Evolutionary conservation across 1,284 basidiomycete genomes (phyloP), one percentile per base, ranked within the genome.

Genomic region (Mycosarcoma maydis): DNA sequence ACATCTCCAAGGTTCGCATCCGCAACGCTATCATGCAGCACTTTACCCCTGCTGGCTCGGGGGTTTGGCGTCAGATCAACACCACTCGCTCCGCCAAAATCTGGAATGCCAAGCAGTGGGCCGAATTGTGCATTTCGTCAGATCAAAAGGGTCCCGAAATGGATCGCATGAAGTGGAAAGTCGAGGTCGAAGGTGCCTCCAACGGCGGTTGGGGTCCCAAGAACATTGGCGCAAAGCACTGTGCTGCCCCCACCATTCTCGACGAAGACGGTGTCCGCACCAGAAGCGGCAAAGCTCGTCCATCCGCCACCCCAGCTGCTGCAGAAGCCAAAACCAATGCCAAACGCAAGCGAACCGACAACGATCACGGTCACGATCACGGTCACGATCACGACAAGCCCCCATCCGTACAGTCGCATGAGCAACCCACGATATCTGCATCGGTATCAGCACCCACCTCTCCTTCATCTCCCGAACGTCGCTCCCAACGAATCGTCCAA

Each of bases 21-120:
- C 61, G 70, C 24, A 77, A 79, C 37, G 75, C 76, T 26, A 81
- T 81, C 45, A 41, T 56, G n/a, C 80, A 81, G 65, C 76, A 80
- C 49, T 77, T 78, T 24, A 62, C 68, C 9, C 52, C 71, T 2
- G 78, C 78, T 3, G 77, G 76, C 41, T 68, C 73, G 9, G 80
- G 80, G n/a, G 67, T 72, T 22, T 81, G 75, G 72, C 61, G 72
- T n/a, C 77, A 79, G 53, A 75, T 76, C 38, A 81, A 81, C 46
- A 62, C 79, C 53, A 75, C 74, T 26, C 76, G 73, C 24, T 73
- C 75, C 0, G 59, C 61, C 34, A 78, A 77, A 61, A 54, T 75
- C 8, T 77, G 71, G 70, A 79, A 81, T 34, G 73, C 69, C 17
- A 79, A 79, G 68, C 77, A 80, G 47, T 81, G 80, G 80, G 62